A percentile compares a stretch with the other conserved stretches of the same genome.
Evolutionary conservation across 208 protist genomes (phyloP).

Genomic region (Jaenimonas drosophilae): DNA sequence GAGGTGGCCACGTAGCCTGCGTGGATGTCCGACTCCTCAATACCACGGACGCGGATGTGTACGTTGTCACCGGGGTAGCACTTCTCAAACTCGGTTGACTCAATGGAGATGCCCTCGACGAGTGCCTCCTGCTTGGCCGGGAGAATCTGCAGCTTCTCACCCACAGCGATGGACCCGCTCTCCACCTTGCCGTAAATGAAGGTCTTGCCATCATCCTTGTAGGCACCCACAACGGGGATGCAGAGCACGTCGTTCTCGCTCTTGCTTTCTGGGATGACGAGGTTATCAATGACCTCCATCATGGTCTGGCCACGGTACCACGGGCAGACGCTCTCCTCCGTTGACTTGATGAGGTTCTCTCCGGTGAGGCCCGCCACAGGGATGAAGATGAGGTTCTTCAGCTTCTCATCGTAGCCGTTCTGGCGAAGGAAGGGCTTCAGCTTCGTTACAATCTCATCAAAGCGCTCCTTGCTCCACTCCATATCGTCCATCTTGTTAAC

Average conservation of each 20-base stretch:
- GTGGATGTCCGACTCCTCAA: constrained; percentile 84
- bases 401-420: constrained; percentile 88
- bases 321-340: constrained; percentile 61
- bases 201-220: constrained; percentile 93
- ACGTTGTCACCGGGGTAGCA: constrained; percentile 91
- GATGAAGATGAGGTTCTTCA: constrained; percentile 93
- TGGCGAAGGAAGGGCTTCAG: constrained; percentile 94
- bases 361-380: constrained; percentile 94
- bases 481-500: constrained; percentile 99
- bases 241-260: constrained; percentile 82
- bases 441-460: constrained; percentile 93
- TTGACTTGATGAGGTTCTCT: constrained; percentile 87
- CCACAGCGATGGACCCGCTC: constrained; percentile 83
- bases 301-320: constrained; percentile 91
- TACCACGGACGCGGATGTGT: constrained; percentile 80
- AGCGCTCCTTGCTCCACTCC: constrained; percentile 92
- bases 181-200: constrained; percentile 94
- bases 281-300: constrained; percentile 85
- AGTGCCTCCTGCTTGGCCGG: constrained; percentile 59
- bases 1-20: constrained; percentile 88
- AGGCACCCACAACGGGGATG: constrained; percentile 91
- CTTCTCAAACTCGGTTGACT: constrained; percentile 84
- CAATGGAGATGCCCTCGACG: constrained; percentile 85
- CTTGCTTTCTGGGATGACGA: constrained; percentile 74
- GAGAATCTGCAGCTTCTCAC: constrained; percentile 85